phyloP scores from a whole-genome alignment of 345 rosid genomes.

The Noccaea bulbosa region DNA sequence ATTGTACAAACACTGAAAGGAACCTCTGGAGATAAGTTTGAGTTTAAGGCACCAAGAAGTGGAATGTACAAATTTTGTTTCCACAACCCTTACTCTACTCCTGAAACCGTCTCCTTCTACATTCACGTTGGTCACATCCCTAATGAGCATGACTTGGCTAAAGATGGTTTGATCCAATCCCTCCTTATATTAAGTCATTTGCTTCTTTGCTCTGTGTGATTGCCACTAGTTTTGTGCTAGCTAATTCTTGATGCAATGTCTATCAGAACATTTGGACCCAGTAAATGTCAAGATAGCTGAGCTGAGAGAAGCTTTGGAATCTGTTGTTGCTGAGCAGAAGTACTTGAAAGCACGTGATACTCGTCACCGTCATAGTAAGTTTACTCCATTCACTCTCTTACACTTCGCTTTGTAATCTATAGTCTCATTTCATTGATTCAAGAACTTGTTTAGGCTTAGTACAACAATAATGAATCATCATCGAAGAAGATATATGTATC shows the following conservation, averaged over 20 bases:
- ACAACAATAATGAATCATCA: not conserved
- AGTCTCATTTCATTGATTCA: not conserved
- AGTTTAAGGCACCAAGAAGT: constrained; percentile 85
- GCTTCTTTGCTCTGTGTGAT: not conserved
- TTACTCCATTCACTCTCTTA: constrained; percentile 14
- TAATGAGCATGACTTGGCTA: constrained; percentile 88
- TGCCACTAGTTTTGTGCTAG: constrained; percentile 1
- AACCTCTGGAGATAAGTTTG: constrained; percentile 94
- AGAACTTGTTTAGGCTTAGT: no score
- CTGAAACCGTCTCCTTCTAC: constrained; percentile 93
- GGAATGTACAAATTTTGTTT: constrained; percentile 99
- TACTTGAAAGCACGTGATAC: constrained; percentile 92
- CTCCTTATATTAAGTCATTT: not conserved
- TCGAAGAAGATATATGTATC: not conserved
- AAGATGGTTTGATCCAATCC: constrained; percentile 67
- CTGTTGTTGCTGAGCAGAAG: constrained; percentile 92
- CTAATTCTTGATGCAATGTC: constrained; percentile 20
- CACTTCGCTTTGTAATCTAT: not conserved
- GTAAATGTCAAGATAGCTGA: constrained; percentile 92
- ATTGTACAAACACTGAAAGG: constrained; percentile 69
- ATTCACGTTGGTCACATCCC: constrained; percentile 98
- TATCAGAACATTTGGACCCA: constrained; percentile 88
- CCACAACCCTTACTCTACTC: constrained; percentile 87
- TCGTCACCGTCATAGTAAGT: constrained; percentile 91
- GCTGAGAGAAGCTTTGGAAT: constrained; percentile 90